Base-by-base conservation (phyloP, 345 rosid genomes). In the Bruguiera sexangula region DNA sequence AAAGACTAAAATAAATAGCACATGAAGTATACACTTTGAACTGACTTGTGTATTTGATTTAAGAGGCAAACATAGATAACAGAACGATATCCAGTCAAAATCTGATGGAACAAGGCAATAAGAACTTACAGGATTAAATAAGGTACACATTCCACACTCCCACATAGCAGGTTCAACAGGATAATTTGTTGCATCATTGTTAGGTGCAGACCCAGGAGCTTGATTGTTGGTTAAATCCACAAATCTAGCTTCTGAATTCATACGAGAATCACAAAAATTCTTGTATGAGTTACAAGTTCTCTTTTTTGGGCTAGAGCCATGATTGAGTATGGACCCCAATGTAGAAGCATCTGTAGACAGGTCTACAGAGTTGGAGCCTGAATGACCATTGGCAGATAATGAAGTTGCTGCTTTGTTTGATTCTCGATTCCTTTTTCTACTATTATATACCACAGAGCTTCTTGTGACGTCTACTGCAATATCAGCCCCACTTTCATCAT, bases 131-230 rank as follows among this genome's bases (percentile, higher is more conserved):
- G 88, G 87, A 82, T 92, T 92, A 81, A 92, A 62, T 68, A 92
- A 77, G 62, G 92, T 88, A 82, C 97, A 92, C 5, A 76, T 82
- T 62, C 65, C 79, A 84, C 99, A 95, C 70, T 79, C 81, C 97
- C 96, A 95, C 89, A 67, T 70, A 8, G 77, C 77, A 64, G 73
- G 36, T 67, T 83, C 87, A 48, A 65, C 76, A 62, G 63, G 56
- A 63, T 13, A n/a, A 67, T 65, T 67, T 60, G 27, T 53, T 71
- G 80, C 67, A 63, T 68, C 73, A 70, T 50, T 60, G 63, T 67
- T 37, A 82, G 31, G 62, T 59, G 20, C 48, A 18, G 71, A 73
- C 10, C 61, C 63, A 22, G 69, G 69, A 76, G 81, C 60, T 58
- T 73, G 68, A 59, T 60, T 67, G 53, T 70, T 8, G 10, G 82